Conservation (phyloP, 306 rosid species). For the Geum urbanum region DNA sequence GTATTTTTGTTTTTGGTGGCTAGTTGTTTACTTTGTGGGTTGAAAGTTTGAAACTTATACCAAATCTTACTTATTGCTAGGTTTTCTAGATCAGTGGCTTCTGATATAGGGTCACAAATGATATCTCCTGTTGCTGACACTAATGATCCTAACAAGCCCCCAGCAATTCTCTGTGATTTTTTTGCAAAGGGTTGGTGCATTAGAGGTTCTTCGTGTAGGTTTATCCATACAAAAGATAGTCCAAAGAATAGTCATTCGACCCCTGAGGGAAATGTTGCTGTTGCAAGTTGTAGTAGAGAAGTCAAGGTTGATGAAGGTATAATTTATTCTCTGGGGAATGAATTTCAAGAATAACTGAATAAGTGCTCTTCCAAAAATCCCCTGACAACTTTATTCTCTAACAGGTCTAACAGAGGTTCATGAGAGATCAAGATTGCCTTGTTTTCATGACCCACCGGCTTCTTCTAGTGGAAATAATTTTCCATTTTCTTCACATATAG, state of each 20-base stretch:
- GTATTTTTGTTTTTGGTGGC: conserved; percentile 17
- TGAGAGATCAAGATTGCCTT: conserved; percentile 42
- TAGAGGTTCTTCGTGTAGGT: conserved; percentile 78
- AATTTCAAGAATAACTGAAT: conserved; percentile 28
- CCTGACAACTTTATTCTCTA: conserved; percentile 34
- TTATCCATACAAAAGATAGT: conserved; percentile 65
- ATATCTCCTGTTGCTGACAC: conserved; percentile 49
- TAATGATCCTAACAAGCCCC: conserved; percentile 48
- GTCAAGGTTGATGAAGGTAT: conserved; percentile 70
- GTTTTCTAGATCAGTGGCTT: conserved; percentile 46
- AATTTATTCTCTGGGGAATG: conserved; percentile 25
- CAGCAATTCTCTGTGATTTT: conserved; percentile 57
- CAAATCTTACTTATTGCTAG: conserved; percentile 33
- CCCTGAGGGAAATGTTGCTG: conserved; percentile 43
- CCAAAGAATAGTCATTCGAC: conserved; percentile 31
- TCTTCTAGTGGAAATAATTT: conserved; percentile 33
- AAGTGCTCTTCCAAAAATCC: conserved; percentile 28
- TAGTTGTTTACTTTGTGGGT: conserved; percentile 25
- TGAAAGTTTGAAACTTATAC: conserved; percentile 23
- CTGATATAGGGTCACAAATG: conserved; percentile 40
- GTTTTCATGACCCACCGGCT: conserved; percentile 36
- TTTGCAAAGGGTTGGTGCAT: conserved; percentile 95
- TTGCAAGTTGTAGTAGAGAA: conserved; percentile 42
- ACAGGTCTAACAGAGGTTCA: conserved; percentile 48
- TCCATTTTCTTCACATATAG: conserved; percentile 38